These are phyloP conservation scores for Nakaseomyces sp. DNA, from an alignment of 1,139 yeast genomes.

Conservation along the genomic window DNA sequence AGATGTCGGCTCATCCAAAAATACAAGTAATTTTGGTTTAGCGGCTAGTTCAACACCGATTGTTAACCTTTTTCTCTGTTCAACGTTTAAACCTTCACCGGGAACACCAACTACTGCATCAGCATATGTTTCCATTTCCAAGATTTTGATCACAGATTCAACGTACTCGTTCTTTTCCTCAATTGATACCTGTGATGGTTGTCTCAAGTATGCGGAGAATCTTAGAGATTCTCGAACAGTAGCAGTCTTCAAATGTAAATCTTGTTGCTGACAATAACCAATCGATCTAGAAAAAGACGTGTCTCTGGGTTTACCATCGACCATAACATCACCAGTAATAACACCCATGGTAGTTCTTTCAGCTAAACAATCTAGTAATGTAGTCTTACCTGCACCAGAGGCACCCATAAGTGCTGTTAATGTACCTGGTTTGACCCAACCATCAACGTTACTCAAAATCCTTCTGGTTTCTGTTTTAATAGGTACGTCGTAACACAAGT, in stretches of 20 bases:
- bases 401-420: slow-evolving; percentile 80
- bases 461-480: slow-evolving; percentile 57
- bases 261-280: slow-evolving; percentile 81
- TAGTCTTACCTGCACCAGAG: slow-evolving; percentile 84
- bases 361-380: slow-evolving; percentile 64
- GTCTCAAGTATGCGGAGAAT: slow-evolving; percentile 69
- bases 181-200: slow-evolving; percentile 45
- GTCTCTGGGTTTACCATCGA: slow-evolving; percentile 62
- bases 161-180: slow-evolving; percentile 62
- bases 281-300: slow-evolving; percentile 71
- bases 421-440: slow-evolving; percentile 76
- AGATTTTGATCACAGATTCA: slow-evolving; percentile 56
- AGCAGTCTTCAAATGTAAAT: slow-evolving; percentile 61
- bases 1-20: slow-evolving; percentile 88
- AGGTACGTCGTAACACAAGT: slow-evolving; percentile 64
- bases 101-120: slow-evolving; percentile 80
- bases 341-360: slow-evolving; percentile 74
- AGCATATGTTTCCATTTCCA: slow-evolving; percentile 67
- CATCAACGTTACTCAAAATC: slow-evolving; percentile 62
- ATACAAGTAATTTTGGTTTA: slow-evolving; percentile 69
- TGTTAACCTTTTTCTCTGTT: slow-evolving; percentile 77
- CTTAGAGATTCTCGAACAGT: slow-evolving; percentile 73
- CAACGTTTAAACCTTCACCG: slow-evolving; percentile 74
- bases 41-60: slow-evolving; percentile 86
- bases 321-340: slow-evolving; percentile 66